Conservation (phyloP, 139 green algal genomes). For the Coccomyxa sp. region DNA sequence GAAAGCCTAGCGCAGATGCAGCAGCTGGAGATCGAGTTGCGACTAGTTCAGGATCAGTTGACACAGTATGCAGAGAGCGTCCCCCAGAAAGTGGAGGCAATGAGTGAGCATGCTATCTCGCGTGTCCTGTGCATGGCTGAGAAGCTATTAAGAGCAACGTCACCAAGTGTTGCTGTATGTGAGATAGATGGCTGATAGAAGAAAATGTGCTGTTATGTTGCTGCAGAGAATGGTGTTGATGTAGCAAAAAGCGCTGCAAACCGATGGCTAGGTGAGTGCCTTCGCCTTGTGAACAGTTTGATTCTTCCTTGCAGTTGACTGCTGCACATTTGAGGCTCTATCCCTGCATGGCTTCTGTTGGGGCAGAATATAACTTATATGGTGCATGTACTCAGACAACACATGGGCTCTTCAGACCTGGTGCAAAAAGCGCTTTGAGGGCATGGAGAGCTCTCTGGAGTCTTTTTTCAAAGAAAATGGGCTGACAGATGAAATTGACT, state of each 20-base stretch:
- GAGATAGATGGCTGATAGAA: background rate
- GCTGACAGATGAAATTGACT: slow-evolving; percentile 39
- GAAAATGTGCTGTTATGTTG: background rate
- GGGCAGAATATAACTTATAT: background rate
- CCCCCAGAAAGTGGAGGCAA: slow-evolving; percentile 40
- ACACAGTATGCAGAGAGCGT: slow-evolving; percentile 56
- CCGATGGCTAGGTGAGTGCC: slow-evolving; percentile 46
- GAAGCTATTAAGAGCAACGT: background rate
- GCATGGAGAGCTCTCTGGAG: slow-evolving; percentile 44
- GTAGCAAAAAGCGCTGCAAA: slow-evolving; percentile 54
- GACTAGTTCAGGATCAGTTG: slow-evolving; percentile 34
- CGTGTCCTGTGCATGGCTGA: background rate
- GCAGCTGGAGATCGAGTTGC: slow-evolving; percentile 30
- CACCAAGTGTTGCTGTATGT: background rate
- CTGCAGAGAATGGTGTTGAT: slow-evolving; percentile 23
- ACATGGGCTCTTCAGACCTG: slow-evolving; percentile 42
- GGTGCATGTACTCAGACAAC: slow-evolving; percentile 31
- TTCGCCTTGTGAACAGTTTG: background rate
- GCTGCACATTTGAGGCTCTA: background rate
- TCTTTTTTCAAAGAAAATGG: slow-evolving; percentile 52
- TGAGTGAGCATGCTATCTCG: slow-evolving; percentile 17
- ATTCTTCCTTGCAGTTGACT: background rate
- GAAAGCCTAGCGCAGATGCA: slow-evolving; percentile 29
- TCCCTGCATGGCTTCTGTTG: background rate
- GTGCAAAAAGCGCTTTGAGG: slow-evolving; percentile 64